Evolutionary conservation across 805 yeast species (phyloP), one percentile per base, ranked within the genome.

Genomic region (Candida alai): DNA sequence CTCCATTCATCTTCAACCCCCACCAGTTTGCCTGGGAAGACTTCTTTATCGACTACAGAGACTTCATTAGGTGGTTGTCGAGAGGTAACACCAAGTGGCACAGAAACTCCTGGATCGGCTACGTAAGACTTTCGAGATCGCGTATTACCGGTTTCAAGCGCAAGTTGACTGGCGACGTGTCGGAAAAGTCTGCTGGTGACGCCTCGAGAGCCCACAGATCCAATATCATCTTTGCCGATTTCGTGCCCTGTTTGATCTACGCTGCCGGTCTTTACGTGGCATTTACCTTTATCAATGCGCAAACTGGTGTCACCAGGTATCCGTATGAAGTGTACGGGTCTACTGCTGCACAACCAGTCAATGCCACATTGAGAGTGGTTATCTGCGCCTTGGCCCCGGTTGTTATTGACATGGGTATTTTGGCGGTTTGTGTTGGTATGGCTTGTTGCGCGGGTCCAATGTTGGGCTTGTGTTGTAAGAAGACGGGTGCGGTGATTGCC

Each of bases 381-480:
- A 77, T 84, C 45, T 84, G 93, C 70, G 67, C 96, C 4, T 68
- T 90, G 51, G 97, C 84, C 35, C 99, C 99, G 43, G 83, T 93
- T 58, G 95, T 69, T 20, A 75, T 90, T 60, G 83, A 93, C 60
- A 76, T 87, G 61, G 98, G 96, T 73, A 82, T 79, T 21, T 67
- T 89, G 47, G 76, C 74, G 52, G 73, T 84, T 45, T 76, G 90
- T 64, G 71, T 84, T 50, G 87, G 78, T 50, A 57, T 89, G 63
- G 84, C 97, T 11, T 93, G 98, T 68, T 93, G 97, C 74, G 86
- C 96, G 19, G 99, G 99, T 60, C 98, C 99, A 49, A 51, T 90
- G 56, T 77, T 90, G 45, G 93, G 93, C 39, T 62, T 89, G 68
- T 90, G 98, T 66, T 90, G 97, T 71, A 89, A 89, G 78, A 83